These are phyloP conservation scores for Chlorophyllum brunneum DNA, from an alignment of 768 basidiomycete genomes.

Conservation along the genomic window DNA sequence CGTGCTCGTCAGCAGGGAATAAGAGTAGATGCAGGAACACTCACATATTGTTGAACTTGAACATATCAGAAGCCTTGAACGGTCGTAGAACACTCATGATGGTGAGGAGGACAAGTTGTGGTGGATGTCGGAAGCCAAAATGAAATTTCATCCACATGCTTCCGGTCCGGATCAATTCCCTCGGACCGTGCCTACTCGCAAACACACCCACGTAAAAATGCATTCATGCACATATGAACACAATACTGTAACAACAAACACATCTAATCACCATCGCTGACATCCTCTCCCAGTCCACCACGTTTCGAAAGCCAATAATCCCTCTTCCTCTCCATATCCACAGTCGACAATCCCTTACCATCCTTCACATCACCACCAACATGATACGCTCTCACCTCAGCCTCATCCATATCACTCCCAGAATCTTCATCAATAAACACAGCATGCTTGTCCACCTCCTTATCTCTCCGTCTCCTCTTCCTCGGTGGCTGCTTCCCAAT, in stretches of 20 bases:
- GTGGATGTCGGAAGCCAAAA: conserved; percentile 5
- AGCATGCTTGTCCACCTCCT: conserved; percentile 32
- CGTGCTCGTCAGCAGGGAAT: background rate
- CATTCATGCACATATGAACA: background rate
- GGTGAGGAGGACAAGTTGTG: background rate
- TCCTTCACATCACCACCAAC: conserved; percentile 12
- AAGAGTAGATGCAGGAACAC: conserved; percentile 19
- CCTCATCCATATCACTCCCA: conserved; percentile 18
- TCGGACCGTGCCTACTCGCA: background rate
- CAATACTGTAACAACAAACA: background rate
- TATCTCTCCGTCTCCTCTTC: conserved; percentile 45
- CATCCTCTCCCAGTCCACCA: conserved; percentile 25
- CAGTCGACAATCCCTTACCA: conserved; percentile 4
- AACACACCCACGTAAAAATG: background rate
- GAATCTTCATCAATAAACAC: conserved; percentile 47
- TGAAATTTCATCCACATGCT: background rate
- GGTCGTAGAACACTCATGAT: conserved; percentile 85
- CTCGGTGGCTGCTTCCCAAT: conserved; percentile 45
- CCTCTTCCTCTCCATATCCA: conserved; percentile 31
- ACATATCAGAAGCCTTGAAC: conserved; percentile 85
- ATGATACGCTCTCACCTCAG: conserved; percentile 22
- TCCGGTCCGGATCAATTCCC: conserved; percentile 3
- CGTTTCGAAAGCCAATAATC: conserved; percentile 61
- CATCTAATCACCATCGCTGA: conserved; percentile 15
- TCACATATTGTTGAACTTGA: conserved; percentile 90